phyloP scores from a whole-genome alignment of 768 basidiomycete genomes.

The Agaricus sinodeliciosus region DNA sequence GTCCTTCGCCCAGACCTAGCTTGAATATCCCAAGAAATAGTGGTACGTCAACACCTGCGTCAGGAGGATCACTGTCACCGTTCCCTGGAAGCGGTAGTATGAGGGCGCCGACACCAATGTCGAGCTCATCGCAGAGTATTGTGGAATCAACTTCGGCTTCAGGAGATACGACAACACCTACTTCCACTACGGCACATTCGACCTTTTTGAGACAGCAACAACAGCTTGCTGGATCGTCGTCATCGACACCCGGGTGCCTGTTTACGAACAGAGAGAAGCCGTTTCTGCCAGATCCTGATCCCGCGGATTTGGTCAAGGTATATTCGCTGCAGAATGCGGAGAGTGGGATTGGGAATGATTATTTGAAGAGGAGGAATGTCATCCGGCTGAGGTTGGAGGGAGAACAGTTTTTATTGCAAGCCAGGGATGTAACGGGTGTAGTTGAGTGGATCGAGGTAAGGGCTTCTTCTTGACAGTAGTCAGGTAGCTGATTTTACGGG shows the following conservation, averaged over 20 bases:
- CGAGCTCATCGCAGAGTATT: constrained; percentile 5
- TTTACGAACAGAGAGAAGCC: constrained; percentile 10
- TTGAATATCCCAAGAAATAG: constrained; percentile 26
- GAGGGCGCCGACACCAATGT: constrained; percentile 6
- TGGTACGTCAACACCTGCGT: constrained; percentile 18
- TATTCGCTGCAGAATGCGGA: constrained; percentile 90
- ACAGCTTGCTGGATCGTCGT: neutral
- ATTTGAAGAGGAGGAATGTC: constrained; percentile 88
- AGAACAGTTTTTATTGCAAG: constrained; percentile 94
- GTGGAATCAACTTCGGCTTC: constrained; percentile 3
- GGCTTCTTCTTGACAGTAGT: constrained; percentile 8
- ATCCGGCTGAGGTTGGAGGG: constrained; percentile 89
- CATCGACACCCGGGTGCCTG: neutral
- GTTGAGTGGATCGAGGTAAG: constrained; percentile 94
- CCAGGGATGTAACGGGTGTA: constrained; percentile 73
- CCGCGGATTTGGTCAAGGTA: constrained; percentile 49
- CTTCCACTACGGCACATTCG: constrained; percentile 4
- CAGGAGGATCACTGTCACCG: constrained; percentile 10
- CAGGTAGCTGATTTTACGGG: neutral
- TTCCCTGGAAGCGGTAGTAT: neutral
- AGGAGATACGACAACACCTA: constrained; percentile 1
- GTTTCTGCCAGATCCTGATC: constrained; percentile 34
- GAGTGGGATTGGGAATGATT: constrained; percentile 93
- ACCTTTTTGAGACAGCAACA: neutral
- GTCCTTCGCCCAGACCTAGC: constrained; percentile 22